Percentiles rank a stretch among this genome's conserved stretches.
These are phyloP conservation scores for Debaryomyces tyrocola DNA, from an alignment of 805 yeast genomes.

Conservation along the genomic window DNA sequence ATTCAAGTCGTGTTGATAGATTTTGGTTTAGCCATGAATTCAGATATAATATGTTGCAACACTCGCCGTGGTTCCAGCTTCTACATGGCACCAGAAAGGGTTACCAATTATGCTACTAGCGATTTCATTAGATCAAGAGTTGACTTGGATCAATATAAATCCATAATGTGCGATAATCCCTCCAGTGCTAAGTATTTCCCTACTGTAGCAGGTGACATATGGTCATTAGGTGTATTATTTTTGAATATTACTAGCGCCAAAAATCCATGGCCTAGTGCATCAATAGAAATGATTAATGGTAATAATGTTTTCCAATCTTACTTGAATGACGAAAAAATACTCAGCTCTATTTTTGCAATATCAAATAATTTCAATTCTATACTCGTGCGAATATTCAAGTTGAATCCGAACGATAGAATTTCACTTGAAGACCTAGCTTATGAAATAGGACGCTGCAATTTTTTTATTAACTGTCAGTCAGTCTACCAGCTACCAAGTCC, in stretches of 20 bases:
- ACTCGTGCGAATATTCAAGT: conserved; percentile 42
- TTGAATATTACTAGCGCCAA: conserved; percentile 79
- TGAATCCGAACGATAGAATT: conserved; percentile 52
- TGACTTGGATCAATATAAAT: conserved; percentile 28
- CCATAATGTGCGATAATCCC: conserved; percentile 3
- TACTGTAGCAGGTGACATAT: conserved; percentile 76
- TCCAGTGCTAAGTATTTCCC: conserved; percentile 48
- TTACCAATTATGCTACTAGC: conserved; percentile 44
- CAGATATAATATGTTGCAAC: conserved; percentile 57
- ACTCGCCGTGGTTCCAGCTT: conserved; percentile 84
- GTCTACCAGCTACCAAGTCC: conserved; percentile 1
- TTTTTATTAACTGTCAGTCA: conserved; percentile 26
- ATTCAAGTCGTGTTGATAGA: conserved; percentile 68
- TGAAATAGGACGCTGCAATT: conserved; percentile 34
- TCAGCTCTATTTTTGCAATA: conserved; percentile 70
- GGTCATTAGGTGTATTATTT: conserved; percentile 79
- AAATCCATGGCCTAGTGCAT: conserved; percentile 89
- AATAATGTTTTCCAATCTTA: conserved; percentile 61
- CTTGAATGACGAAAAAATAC: conserved; percentile 49
- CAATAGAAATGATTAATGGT: conserved; percentile 50
- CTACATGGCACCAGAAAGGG: conserved; percentile 91
- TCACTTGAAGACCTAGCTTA: conserved; percentile 38
- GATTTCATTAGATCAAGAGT: conserved; percentile 23
- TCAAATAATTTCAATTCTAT: conserved; percentile 59
- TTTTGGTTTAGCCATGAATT: conserved; percentile 82